phyloP scores from a whole-genome alignment of 2,329 filamentous ascomycete genomes.

The Fusarium sp. region DNA sequence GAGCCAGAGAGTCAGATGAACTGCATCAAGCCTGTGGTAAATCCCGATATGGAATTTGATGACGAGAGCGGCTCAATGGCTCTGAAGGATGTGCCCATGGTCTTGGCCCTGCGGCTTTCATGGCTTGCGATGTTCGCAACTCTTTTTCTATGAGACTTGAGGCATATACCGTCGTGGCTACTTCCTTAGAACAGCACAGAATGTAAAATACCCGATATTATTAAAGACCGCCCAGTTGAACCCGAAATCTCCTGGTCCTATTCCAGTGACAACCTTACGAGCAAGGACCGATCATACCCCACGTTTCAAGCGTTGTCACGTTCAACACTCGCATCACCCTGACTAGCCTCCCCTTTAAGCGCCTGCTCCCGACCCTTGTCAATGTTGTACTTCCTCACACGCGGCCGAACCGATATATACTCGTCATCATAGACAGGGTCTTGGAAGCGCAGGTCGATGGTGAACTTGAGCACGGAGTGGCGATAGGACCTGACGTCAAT shows the following conservation, averaged over 20 bases:
- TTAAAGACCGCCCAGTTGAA: neutral
- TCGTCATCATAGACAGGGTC: neutral
- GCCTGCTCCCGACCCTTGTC: no score
- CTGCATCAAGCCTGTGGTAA: conserved; percentile 18
- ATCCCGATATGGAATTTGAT: neutral
- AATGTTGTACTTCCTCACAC: neutral
- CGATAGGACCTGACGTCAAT: neutral
- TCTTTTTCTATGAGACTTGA: neutral
- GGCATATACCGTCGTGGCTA: neutral
- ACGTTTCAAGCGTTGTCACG: neutral
- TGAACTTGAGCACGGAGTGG: neutral
- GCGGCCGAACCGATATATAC: neutral
- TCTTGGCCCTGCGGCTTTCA: neutral
- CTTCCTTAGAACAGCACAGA: neutral
- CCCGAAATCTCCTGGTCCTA: neutral
- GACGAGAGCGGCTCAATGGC: neutral
- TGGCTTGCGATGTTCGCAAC: neutral
- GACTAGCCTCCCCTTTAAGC: neutral
- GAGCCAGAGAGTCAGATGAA: conserved; percentile 17
- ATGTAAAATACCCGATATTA: neutral
- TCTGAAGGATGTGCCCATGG: neutral
- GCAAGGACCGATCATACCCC: neutral
- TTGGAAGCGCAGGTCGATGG: neutral
- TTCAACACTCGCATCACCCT: neutral
- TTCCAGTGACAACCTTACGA: neutral